Percentiles rank a stretch among this genome's conserved stretches.
Conservation (phyloP, 257 asterid species). For the Capsicum pubescens region DNA sequence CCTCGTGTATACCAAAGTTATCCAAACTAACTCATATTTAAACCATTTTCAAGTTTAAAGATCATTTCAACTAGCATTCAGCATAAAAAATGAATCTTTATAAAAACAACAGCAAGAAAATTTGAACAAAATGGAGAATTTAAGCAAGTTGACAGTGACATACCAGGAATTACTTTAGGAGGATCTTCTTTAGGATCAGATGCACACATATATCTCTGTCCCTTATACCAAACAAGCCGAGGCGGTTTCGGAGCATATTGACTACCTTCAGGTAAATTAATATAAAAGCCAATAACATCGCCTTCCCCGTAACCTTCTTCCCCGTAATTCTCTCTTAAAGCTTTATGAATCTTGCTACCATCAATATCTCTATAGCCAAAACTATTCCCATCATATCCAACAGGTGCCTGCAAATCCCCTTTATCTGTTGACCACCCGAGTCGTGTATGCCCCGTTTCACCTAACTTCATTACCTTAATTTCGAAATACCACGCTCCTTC, state of each 20-base stretch:
- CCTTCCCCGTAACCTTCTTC: slow-evolving; percentile 87
- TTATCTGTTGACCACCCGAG: slow-evolving; percentile 96
- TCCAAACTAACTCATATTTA: neutral
- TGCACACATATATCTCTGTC: slow-evolving; percentile 77
- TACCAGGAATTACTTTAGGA: slow-evolving; percentile 85
- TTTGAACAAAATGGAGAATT: neutral
- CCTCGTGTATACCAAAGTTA: neutral
- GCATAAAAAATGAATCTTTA: slow-evolving; percentile 10
- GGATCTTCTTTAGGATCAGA: slow-evolving; percentile 76
- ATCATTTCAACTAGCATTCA: neutral
- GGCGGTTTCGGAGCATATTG: slow-evolving; percentile 71
- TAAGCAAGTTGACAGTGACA: slow-evolving; percentile 32
- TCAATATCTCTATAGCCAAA: slow-evolving; percentile 92
- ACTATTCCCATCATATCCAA: slow-evolving; percentile 92
- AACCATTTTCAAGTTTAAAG: neutral
- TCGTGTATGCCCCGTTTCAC: slow-evolving; percentile 93
- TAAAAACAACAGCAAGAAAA: neutral
- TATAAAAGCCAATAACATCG: slow-evolving; percentile 90
- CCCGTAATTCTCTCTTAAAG: slow-evolving; percentile 86
- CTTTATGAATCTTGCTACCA: slow-evolving; percentile 91
- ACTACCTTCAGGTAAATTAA: slow-evolving; percentile 79
- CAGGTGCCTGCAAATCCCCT: slow-evolving; percentile 98
- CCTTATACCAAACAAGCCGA: slow-evolving; percentile 87
- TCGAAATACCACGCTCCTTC: slow-evolving; percentile 98
- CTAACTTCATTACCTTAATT: slow-evolving; percentile 79